Conservation (phyloP, 345 rosid genomes). For the Tarenaya hassleriana region DNA sequence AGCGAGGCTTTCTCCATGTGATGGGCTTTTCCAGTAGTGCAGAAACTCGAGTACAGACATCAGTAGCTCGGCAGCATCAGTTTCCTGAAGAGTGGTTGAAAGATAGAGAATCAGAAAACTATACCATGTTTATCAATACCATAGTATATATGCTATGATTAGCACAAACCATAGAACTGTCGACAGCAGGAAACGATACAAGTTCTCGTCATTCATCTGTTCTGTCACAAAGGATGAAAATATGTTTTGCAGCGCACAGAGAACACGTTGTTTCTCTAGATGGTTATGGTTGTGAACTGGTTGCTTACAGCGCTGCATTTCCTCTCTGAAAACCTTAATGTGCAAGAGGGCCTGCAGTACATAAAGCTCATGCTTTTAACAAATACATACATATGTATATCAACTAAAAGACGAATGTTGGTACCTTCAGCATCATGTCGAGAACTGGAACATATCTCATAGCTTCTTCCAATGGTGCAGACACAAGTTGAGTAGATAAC, state of each 20-base stretch:
- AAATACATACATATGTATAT: too few relatives aligned
- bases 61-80: slow-evolving; percentile 6
- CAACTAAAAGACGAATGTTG: too few relatives aligned
- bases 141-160: not conserved
- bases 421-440: too few relatives aligned
- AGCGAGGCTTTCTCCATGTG: slow-evolving; percentile 12
- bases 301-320: slow-evolving; percentile 6
- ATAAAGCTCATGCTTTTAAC: too few relatives aligned
- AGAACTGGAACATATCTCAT: too few relatives aligned
- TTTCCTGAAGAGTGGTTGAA: slow-evolving; percentile 11
- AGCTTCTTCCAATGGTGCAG: too few relatives aligned
- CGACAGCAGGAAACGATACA: not conserved
- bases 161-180: slow-evolving; percentile 10
- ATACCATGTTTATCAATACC: not conserved
- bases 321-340: slow-evolving; percentile 13
- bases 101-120: not conserved
- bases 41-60: slow-evolving; percentile 20
- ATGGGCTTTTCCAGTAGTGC: slow-evolving; percentile 10
- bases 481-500: too few relatives aligned
- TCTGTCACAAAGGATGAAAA: slow-evolving; percentile 1
- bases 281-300: not conserved
- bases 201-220: not conserved
- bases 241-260: not conserved
- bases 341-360: slow-evolving; percentile 15
- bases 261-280: not conserved